Conservation (phyloP, 1,284 basidiomycete species). For the Leccinum griseonigrum region DNA sequence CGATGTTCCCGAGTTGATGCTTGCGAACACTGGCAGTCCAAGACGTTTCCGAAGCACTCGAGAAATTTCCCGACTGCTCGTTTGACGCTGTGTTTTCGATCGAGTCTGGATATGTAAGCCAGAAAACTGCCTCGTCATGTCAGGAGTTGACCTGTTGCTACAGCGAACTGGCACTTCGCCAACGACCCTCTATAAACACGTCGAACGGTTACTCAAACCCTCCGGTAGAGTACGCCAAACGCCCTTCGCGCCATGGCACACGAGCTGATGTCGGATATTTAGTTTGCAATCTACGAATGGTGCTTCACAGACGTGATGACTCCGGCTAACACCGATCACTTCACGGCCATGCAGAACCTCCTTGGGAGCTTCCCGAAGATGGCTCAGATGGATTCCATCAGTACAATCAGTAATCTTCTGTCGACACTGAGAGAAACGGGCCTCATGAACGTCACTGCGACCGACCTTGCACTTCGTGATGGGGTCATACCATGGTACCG, state of each 20-base stretch:
- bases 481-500: conserved; percentile 12
- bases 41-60: conserved; percentile 6
- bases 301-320: conserved; percentile 12
- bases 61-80: background rate
- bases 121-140: background rate
- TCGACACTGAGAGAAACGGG: conserved; percentile 1
- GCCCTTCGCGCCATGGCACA: background rate
- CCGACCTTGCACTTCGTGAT: conserved; percentile 7
- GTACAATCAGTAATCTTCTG: conserved; percentile 1
- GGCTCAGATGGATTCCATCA: conserved; percentile 1
- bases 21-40: background rate
- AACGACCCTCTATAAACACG: conserved; percentile 3
- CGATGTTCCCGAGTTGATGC: background rate
- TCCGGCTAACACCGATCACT: conserved; percentile 4
- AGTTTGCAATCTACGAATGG: conserved; percentile 17
- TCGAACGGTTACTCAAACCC: conserved; percentile 12
- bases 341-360: conserved; percentile 4
- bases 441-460: conserved; percentile 6
- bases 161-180: conserved; percentile 7
- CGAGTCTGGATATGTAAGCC: background rate
- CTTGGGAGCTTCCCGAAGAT: conserved; percentile 2
- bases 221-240: conserved; percentile 8
- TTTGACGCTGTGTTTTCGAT: background rate
- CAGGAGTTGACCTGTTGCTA: background rate
- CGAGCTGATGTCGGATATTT: background rate